Evolutionary conservation across 306 rosid genomes (phyloP).

Genomic region (Albizia julibrissin): DNA sequence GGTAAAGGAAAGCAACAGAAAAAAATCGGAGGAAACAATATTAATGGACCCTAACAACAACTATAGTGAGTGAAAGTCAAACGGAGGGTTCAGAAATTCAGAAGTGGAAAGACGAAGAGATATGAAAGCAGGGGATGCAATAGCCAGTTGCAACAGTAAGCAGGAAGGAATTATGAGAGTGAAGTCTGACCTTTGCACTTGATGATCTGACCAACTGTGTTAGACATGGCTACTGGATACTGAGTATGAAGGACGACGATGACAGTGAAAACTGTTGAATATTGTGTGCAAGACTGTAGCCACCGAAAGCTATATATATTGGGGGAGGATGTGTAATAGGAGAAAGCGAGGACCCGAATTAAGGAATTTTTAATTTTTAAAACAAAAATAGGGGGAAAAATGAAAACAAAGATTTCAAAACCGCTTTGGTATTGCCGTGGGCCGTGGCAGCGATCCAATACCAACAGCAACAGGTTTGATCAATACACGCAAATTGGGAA

Average conservation of each 20-base stretch:
- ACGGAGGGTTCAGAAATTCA: neutral
- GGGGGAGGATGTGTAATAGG: neutral
- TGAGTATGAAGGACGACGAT: neutral
- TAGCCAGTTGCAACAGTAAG: neutral
- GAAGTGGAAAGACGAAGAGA: neutral
- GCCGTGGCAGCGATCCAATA: neutral
- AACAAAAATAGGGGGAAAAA: no score
- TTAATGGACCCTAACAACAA: neutral
- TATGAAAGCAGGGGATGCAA: neutral
- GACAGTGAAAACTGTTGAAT: neutral
- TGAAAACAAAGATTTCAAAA: neutral
- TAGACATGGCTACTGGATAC: constrained; percentile 30
- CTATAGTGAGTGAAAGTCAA: neutral
- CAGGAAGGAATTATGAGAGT: neutral
- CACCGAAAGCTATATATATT: neutral
- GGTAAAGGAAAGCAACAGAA: neutral
- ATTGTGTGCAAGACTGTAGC: neutral
- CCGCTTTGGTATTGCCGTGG: neutral
- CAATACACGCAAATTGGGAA: neutral
- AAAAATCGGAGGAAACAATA: neutral
- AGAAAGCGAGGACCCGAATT: neutral
- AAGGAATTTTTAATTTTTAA: neutral
- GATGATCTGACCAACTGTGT: constrained; percentile 51
- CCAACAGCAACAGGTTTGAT: neutral
- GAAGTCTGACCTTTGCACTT: constrained; percentile 47